Evolutionary conservation across 768 basidiomycete genomes (phyloP).

Genomic region (Suillus tomentosus): DNA sequence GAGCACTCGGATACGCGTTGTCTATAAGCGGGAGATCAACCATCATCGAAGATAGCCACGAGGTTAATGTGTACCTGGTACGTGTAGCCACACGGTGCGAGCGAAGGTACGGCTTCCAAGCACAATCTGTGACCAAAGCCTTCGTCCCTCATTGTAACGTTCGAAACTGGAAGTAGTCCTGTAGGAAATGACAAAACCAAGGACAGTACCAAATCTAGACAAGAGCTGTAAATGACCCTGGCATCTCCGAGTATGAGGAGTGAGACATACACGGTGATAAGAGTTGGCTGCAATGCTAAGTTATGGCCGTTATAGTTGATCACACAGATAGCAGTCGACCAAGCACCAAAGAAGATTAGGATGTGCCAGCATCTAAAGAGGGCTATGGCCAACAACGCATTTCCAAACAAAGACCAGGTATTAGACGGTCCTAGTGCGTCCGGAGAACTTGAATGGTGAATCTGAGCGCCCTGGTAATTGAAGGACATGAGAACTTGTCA

Average conservation of each 20-base stretch:
- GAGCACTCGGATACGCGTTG: constrained; percentile 22
- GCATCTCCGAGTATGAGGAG: background rate
- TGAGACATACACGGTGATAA: constrained; percentile 66
- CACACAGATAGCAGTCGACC: constrained; percentile 59
- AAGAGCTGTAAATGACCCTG: constrained; percentile 31
- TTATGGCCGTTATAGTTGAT: constrained; percentile 49
- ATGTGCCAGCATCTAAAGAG: constrained; percentile 46
- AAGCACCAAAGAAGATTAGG: constrained; percentile 62
- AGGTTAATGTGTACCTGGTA: constrained; percentile 45
- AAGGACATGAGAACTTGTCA: background rate
- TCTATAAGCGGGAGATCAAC: constrained; percentile 20
- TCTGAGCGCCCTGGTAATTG: constrained; percentile 5
- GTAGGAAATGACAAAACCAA: constrained; percentile 76
- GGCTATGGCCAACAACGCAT: constrained; percentile 41
- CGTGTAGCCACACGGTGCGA: constrained; percentile 68
- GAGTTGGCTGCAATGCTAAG: constrained; percentile 48
- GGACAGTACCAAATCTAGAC: constrained; percentile 55
- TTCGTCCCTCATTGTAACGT: constrained; percentile 74
- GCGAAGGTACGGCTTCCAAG: constrained; percentile 56
- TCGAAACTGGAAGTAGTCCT: constrained; percentile 73
- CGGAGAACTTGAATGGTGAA: constrained; percentile 1
- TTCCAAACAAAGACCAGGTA: constrained; percentile 37
- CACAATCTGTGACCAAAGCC: constrained; percentile 70
- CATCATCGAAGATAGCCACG: background rate
- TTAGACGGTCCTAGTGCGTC: background rate